Base-by-base conservation (phyloP, 495 filamentous ascomycete genomes). In the Hypoxylon rickii region DNA sequence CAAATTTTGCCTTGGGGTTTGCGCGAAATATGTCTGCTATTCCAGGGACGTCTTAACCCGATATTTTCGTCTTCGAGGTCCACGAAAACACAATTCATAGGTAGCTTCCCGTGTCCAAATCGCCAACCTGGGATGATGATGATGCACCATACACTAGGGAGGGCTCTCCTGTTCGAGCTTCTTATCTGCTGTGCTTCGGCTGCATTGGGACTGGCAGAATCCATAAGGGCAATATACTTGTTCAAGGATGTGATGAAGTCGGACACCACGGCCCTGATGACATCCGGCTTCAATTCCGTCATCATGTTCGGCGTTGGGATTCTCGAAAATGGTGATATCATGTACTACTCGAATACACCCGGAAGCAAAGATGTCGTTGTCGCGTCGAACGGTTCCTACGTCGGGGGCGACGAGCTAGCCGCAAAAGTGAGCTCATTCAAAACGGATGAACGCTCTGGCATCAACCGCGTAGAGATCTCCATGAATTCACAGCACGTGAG, bases 241-340 rank as follows among this genome's bases (percentile, higher is more conserved):
- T 75, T 76, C 61, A 76, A 76, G 33, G 74, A 76, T 36, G 72
- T 76, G 20, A 29, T 76, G 41, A 75, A 74, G 33, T 76, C 74
- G 16, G 64, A 75, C 55, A 76, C 74, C 0, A 44, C 61, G 7
- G 51, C 71, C 12, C 31, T 75, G 3, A 69, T 56, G 33, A 68
- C 70, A 7, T 73, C 70, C 3, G 71, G 74, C 15, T 76, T 76
- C 62, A 76, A 75, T 53, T 57, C 51, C 0, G 38, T 75, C 12
- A 62, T 76, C 21, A 74, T 76, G 8, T 75, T 75, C 39, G 71
- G 71, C 13, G 58, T 76, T 45, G 74, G 74, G 31, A 69, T 76
- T 44, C 55, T 74, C 36, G 54, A 38, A 11, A 70, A 72, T 57
- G 72, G 73, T 26, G 72, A 72, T 48, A 76, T 76, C 49, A 75